These are phyloP conservation scores for Cystoisospora suis DNA, from an alignment of 169 alveolate species.

Conservation along the genomic window DNA sequence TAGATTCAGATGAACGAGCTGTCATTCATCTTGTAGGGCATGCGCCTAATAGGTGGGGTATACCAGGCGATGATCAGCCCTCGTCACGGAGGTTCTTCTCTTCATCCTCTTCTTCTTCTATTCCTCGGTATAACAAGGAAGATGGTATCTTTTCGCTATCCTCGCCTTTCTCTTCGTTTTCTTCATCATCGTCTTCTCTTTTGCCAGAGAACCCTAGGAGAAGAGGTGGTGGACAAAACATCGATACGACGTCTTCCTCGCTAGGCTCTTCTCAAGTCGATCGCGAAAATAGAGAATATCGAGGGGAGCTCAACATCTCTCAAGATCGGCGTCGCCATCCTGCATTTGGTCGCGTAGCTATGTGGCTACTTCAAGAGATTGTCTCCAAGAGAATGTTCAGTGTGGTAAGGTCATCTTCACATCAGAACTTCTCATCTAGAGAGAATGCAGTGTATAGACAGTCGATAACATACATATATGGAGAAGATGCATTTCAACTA, in stretches of 20 bases:
- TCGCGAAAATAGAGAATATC: conserved; percentile 7
- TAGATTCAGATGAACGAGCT: conserved; percentile 82
- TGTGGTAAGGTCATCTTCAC: neutral
- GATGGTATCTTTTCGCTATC: no score
- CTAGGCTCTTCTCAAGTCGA: no score
- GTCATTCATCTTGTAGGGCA: conserved; percentile 80
- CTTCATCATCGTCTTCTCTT: neutral
- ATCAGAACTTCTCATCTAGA: no score
- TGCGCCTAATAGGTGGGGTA: conserved; percentile 82
- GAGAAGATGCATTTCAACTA: no score
- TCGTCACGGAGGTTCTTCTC: neutral
- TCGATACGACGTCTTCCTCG: no score
- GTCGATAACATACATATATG: no score
- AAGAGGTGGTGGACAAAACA: no score
- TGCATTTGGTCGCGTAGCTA: conserved; percentile 63
- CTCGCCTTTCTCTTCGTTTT: neutral
- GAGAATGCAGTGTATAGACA: no score
- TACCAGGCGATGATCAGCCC: conserved; percentile 76
- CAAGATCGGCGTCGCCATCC: conserved; percentile 52
- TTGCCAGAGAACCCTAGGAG: neutral
- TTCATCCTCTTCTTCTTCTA: neutral
- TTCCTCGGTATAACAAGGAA: no score
- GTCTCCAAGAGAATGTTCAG: conserved; percentile 61
- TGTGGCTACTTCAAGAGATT: conserved; percentile 60
- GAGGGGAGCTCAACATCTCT: neutral